Evolutionary conservation across 257 asterid genomes (phyloP).

Genomic region (Haberlea rhodopensis): DNA sequence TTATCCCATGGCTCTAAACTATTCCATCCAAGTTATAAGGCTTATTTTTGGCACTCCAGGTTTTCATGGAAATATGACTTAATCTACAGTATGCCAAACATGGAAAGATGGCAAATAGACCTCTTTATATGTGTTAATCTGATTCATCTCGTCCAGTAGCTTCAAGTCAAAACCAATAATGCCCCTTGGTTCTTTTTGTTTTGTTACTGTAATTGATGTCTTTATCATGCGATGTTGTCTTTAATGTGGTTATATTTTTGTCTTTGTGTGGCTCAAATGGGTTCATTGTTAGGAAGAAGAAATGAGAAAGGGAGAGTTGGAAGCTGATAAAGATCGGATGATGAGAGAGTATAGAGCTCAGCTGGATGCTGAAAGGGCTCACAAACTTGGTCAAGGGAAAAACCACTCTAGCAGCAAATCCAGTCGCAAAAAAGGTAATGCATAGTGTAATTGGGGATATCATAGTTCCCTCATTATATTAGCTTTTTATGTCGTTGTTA

Average conservation of each 20-base stretch:
- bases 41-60: neutral
- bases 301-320: slow-evolving; percentile 91
- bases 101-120: neutral
- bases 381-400: slow-evolving; percentile 79
- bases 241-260: slow-evolving; percentile 12
- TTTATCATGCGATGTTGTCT: neutral
- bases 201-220: neutral
- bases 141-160: neutral
- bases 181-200: neutral
- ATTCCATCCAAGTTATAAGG: neutral
- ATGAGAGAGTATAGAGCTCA: slow-evolving; percentile 98
- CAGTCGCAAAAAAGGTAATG: slow-evolving; percentile 64
- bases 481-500: slow-evolving; percentile 8
- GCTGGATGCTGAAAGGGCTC: slow-evolving; percentile 91
- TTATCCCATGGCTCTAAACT: neutral
- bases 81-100: neutral
- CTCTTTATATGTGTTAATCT: neutral
- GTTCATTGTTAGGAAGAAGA: slow-evolving; percentile 89
- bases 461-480: slow-evolving; percentile 11
- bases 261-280: slow-evolving; percentile 33
- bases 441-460: slow-evolving; percentile 11
- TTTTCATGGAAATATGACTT: neutral
- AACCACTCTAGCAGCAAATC: slow-evolving; percentile 78
- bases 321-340: slow-evolving; percentile 98
- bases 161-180: neutral